These are phyloP conservation scores for Rutstroemia sp. DNA, from an alignment of 2,329 filamentous ascomycete species.

Conservation along the genomic window DNA sequence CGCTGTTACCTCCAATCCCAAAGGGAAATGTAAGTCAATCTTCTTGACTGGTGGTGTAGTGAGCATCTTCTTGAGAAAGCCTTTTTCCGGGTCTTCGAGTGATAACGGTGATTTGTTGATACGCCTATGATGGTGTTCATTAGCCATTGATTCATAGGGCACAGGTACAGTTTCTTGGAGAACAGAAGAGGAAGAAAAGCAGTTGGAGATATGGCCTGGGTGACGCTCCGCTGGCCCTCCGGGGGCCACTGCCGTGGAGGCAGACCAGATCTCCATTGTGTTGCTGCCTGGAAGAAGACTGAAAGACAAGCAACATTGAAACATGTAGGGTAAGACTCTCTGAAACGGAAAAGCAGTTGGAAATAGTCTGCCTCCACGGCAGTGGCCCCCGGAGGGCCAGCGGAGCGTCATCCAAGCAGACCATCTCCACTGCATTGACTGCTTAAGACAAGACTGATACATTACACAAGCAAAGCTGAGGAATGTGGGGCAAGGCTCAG, in stretches of 20 bases:
- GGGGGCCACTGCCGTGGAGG: neutral
- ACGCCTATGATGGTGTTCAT: slow-evolving; percentile 55
- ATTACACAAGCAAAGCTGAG: neutral
- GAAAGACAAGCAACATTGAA: too few species aligned
- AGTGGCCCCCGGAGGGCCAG: neutral
- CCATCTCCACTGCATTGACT: neutral
- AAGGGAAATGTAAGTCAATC: slow-evolving; percentile 86
- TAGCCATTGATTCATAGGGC: slow-evolving; percentile 12
- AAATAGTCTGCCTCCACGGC: neutral
- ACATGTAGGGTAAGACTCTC: too few species aligned
- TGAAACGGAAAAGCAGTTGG: neutral
- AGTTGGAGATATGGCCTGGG: slow-evolving; percentile 9
- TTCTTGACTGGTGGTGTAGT: slow-evolving; percentile 81
- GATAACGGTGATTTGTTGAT: slow-evolving; percentile 77
- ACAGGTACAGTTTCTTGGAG: neutral
- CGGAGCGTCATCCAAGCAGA: neutral
- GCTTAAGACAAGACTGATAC: neutral
- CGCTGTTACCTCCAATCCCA: slow-evolving; percentile 80
- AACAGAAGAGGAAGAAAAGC: neutral
- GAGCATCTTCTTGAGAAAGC: slow-evolving; percentile 65
- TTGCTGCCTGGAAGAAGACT: too few species aligned
- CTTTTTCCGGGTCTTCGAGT: slow-evolving; percentile 72
- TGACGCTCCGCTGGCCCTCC: neutral
- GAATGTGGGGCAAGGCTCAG: neutral
- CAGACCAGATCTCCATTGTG: too few species aligned